Base-by-base conservation (phyloP, 805 yeast species). In the Komagataella kurtzmanii region DNA sequence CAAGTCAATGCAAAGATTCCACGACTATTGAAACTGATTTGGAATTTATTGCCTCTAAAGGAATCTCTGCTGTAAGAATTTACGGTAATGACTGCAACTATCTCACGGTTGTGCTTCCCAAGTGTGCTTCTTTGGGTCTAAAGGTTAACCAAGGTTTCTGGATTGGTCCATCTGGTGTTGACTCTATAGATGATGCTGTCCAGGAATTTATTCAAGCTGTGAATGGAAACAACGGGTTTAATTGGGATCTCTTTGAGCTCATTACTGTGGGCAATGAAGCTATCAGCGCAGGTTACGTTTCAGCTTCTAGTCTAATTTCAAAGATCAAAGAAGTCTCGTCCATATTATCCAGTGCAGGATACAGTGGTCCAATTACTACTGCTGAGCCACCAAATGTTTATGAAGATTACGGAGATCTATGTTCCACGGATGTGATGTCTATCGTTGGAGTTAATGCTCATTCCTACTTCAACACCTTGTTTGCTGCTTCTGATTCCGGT, bases 221-320 rank as follows among this genome's bases (percentile, higher is more conserved):
- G 48, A 46, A 62, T 24, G 50, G 53, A 10, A 59, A 56, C 45
- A 48, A 66, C 7, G 75, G 72, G 56, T 71, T 74, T 59, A 70
- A 75, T 17, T 90, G 95, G 95, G 81, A 71, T 54, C 68, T 83
- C n/a, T 82, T 88, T 67, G 84, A 83, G 54, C 80, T 69, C 64
- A 74, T 90, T 58, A 85, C 95, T 18, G 73, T 90, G 55, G 97
- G 97, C 53, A 90, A 90, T 63, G 97, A 90, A 70, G 96, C 95
- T 30, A 71, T 90, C 52, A 75, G 74, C 58, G 71, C 80, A 40
- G 82, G 81, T 8, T 86, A 69, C 66, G 70, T 77, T 59, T 61
- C 86, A 6, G 87, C 76, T 19, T 57, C 67, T 21, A 85, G 83
- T n/a, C 75, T 90, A 57, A 70, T 82, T 36, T 47, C 66, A 49